Base-by-base conservation (phyloP, 108 stramenopile species). In the Skeletonema potamos region DNA sequence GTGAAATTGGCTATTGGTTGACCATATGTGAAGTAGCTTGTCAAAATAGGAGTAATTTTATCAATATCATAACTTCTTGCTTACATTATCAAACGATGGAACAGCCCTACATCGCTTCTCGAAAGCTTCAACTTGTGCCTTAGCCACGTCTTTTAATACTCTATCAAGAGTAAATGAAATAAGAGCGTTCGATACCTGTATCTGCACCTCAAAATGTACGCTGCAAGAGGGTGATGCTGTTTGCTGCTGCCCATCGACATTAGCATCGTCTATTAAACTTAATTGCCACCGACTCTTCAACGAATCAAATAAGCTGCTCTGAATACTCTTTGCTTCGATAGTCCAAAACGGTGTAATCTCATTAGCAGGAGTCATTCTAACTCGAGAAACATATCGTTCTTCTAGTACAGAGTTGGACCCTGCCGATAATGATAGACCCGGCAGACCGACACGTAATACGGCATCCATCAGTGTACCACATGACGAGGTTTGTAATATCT, bases 191-290 rank as follows among this genome's bases (percentile, higher is more conserved):
- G 82, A 71, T 6, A 87, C 86, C 4, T 74, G 82, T 62, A 92
- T 89, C 74, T 87, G 86, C 24, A 92, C 86, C 60, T 82, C 64
- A 84, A 92, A 92, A 43, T 86, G 41, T 20, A 92, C 87, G 17
- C 71, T 46, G 66, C 84, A 85, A 17, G 63, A 74, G 34, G 43
- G 18, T 68, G 54, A 58, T 34, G 30, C 4, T 3, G 6, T 1
- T 66, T 44, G 29, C 17, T 26, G n/a, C n/a, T 57, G 27, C 57
- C 22, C 15, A 10, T 56, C 2, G 3, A 4, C 64, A 28, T 27
- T 55, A 26, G 28, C 63, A 24, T 70, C 56, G 5, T 33, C 63
- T n/a, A 58, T 68, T 29, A 73, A 66, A 22, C 29, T 58, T 41
- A 90, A 54, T 59, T 64, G 54, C 91, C 91, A 92, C 80, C 76